A percentile compares a stretch with the other conserved stretches of the same genome.
phyloP scores from a whole-genome alignment of 257 asterid species.

The Salvia rosmarinus region DNA sequence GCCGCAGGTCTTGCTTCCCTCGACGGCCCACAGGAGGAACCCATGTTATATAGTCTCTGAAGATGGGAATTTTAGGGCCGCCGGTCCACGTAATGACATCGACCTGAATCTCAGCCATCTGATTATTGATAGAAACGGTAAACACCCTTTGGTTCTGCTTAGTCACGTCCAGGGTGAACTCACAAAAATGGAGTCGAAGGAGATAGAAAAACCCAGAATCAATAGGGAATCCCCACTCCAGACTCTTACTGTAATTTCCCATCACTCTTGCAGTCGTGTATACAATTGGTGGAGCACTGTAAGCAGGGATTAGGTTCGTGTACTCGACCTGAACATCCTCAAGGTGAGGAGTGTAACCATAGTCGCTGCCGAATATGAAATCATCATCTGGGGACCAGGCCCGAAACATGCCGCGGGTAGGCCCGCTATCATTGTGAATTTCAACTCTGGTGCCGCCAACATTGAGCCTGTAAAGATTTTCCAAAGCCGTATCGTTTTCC shows the following conservation, averaged over 20 bases:
- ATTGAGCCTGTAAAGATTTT: constrained; percentile 54
- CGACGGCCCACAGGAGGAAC: constrained; percentile 34
- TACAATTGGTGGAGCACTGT: constrained; percentile 53
- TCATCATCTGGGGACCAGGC: constrained; percentile 43
- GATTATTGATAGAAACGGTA: constrained; percentile 25
- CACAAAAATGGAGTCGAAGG: constrained; percentile 60
- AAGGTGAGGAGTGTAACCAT: background rate
- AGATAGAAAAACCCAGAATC: constrained; percentile 45
- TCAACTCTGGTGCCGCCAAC: constrained; percentile 37
- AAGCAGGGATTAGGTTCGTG: constrained; percentile 30
- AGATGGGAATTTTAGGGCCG: constrained; percentile 36
- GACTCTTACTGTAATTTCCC: background rate
- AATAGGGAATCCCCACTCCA: constrained; percentile 55
- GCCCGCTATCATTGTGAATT: constrained; percentile 34
- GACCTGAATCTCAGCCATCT: background rate
- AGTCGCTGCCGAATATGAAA: background rate
- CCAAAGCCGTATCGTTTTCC: constrained; percentile 39
- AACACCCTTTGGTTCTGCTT: constrained; percentile 35
- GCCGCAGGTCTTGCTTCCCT: constrained; percentile 36
- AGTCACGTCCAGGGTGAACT: constrained; percentile 32
- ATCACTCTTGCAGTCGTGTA: constrained; percentile 43
- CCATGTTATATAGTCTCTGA: constrained; percentile 42
- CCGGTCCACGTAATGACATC: constrained; percentile 37
- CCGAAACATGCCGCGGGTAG: constrained; percentile 76
- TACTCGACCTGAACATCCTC: constrained; percentile 20